Percentiles rank a stretch among this genome's conserved stretches.
phyloP scores from a whole-genome alignment of 2,329 filamentous ascomycete species.

The Xylariaceae sp. region DNA sequence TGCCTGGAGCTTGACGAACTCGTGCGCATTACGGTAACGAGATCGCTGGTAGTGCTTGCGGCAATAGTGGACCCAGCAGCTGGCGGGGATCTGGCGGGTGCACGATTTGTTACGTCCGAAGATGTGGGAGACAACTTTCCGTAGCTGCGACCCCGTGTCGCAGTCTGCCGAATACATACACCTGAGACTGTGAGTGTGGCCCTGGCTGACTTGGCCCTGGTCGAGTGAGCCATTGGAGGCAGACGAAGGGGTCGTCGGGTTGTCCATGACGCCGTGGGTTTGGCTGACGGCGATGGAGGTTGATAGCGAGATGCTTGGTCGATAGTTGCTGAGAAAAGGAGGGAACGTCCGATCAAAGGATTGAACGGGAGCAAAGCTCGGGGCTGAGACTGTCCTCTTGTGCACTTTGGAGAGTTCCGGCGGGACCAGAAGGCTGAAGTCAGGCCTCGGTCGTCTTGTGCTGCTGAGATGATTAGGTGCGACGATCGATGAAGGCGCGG shows the following conservation, averaged over 20 bases:
- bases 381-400: slow-evolving; percentile 49
- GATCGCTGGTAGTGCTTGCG: slow-evolving; percentile 79
- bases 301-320: slow-evolving; percentile 15
- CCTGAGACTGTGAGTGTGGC: not conserved
- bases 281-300: slow-evolving; percentile 1
- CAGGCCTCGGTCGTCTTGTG: slow-evolving; percentile 8
- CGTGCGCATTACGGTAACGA: slow-evolving; percentile 61
- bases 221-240: not conserved
- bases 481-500: not conserved
- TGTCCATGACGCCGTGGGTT: slow-evolving; percentile 21
- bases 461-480: slow-evolving; percentile 12
- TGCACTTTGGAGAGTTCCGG: slow-evolving; percentile 33
- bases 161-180: slow-evolving; percentile 58
- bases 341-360: slow-evolving; percentile 18
- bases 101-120: slow-evolving; percentile 80
- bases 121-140: slow-evolving; percentile 76
- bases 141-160: slow-evolving; percentile 55
- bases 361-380: slow-evolving; percentile 37
- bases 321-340: slow-evolving; percentile 23
- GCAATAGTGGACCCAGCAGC: slow-evolving; percentile 73
- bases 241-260: not conserved
- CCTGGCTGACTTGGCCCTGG: not conserved
- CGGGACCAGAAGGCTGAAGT: slow-evolving; percentile 12
- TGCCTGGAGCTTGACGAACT: slow-evolving; percentile 60
- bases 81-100: slow-evolving; percentile 64